Evolutionary conservation across 139 green algal genomes (phyloP).

Genomic region (Chlamydomonas eustigma): DNA sequence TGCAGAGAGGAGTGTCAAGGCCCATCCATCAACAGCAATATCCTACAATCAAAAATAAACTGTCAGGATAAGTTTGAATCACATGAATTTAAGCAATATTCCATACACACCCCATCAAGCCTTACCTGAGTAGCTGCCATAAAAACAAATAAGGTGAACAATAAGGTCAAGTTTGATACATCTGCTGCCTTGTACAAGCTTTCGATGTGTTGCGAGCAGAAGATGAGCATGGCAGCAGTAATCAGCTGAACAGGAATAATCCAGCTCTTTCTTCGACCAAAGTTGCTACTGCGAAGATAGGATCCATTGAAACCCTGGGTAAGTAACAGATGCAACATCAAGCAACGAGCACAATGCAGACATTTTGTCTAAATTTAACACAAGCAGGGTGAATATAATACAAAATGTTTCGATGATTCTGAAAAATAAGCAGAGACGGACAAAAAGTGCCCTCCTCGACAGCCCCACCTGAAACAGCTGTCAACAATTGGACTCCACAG

Average conservation of each 20-base stretch:
- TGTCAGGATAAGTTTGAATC: background rate
- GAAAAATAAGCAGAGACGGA: too few species aligned
- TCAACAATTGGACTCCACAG: conserved; percentile 92
- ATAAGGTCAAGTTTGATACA: conserved; percentile 57
- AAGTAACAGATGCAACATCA: too few species aligned
- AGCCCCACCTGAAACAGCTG: conserved; percentile 57
- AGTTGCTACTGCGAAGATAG: background rate
- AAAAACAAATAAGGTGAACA: conserved; percentile 86
- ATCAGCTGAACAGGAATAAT: conserved; percentile 73
- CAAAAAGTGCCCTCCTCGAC: too few species aligned
- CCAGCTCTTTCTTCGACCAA: conserved; percentile 83
- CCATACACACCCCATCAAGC: background rate
- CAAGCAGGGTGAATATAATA: too few species aligned
- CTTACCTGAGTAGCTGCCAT: conserved; percentile 80
- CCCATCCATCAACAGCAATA: conserved; percentile 94
- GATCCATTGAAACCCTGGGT: too few species aligned
- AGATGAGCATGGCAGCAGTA: conserved; percentile 35
- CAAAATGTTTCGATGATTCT: too few species aligned
- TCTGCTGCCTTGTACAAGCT: conserved; percentile 27
- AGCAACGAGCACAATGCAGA: too few species aligned
- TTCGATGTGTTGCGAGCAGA: background rate
- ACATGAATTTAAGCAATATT: background rate
- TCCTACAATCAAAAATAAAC: conserved; percentile 54
- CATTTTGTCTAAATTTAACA: too few species aligned
- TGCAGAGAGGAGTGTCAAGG: conserved; percentile 80